phyloP scores from a whole-genome alignment of 257 asterid genomes.

The Solanum pinnatisectum region DNA sequence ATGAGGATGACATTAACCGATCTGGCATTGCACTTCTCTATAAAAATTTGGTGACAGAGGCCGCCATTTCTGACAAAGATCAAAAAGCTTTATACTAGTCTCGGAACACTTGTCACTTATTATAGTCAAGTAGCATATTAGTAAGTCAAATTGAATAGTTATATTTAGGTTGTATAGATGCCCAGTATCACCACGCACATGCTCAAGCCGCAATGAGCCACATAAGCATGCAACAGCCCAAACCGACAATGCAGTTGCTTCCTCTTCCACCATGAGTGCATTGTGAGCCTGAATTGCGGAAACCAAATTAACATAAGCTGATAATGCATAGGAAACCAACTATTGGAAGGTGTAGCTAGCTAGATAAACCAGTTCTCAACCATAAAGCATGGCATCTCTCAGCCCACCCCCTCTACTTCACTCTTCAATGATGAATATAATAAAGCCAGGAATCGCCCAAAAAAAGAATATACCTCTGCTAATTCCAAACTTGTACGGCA shows the following conservation, averaged over 20 bases:
- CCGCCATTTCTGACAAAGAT: not conserved
- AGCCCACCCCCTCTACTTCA: not conserved
- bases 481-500: constrained; percentile 83
- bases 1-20: not conserved
- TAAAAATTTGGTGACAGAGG: not conserved
- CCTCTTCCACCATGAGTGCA: constrained; percentile 95
- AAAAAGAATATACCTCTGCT: constrained; percentile 57
- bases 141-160: not conserved
- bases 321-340: not conserved
- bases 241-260: constrained; percentile 86
- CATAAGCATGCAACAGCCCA: constrained; percentile 98
- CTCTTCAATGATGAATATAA: not conserved
- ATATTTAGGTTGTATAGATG: not conserved
- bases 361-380: not conserved
- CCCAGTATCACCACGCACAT: constrained; percentile 37
- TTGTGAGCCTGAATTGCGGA: constrained; percentile 46
- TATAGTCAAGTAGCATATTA: not conserved
- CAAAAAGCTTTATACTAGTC: not conserved
- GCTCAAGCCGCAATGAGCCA: constrained; percentile 91
- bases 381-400: not conserved
- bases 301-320: not conserved
- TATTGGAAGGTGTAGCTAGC: not conserved
- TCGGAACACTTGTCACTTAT: not conserved
- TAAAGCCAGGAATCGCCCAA: not conserved
- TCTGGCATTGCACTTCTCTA: not conserved